These are phyloP conservation scores for Rutstroemia sp. DNA, from an alignment of 2,329 filamentous ascomycete genomes.

Conservation along the genomic window DNA sequence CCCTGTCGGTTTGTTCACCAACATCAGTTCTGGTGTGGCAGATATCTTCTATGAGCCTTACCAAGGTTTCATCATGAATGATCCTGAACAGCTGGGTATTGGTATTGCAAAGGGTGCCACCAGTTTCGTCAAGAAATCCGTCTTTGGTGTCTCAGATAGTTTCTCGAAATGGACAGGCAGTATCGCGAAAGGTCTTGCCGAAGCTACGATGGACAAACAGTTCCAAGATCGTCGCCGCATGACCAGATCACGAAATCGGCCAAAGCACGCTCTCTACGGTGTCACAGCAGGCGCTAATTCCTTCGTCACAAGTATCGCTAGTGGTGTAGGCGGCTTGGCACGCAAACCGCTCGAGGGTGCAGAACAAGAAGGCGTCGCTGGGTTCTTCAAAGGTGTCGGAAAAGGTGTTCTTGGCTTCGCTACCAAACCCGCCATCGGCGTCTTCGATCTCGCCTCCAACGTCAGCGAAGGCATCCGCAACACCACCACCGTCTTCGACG, in stretches of 20 bases:
- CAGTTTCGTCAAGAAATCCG: conserved; percentile 96
- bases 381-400: conserved; percentile 96
- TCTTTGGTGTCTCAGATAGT: conserved; percentile 94
- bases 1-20: conserved; percentile 96
- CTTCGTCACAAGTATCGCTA: conserved; percentile 85
- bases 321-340: conserved; percentile 86
- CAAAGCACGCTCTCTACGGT: conserved; percentile 94
- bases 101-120: conserved; percentile 95
- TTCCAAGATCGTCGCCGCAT: conserved; percentile 96
- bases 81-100: conserved; percentile 90
- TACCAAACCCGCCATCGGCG: conserved; percentile 93
- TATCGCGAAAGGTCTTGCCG: conserved; percentile 91
- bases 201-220: conserved; percentile 94
- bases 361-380: conserved; percentile 86
- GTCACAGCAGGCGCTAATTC: conserved; percentile 94
- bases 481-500: conserved; percentile 96
- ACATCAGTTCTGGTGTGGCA: conserved; percentile 90
- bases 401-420: conserved; percentile 92
- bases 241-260: conserved; percentile 83
- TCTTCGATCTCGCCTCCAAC: conserved; percentile 94
- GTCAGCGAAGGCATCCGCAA: conserved; percentile 97
- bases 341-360: conserved; percentile 92
- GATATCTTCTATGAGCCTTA: conserved; percentile 99
- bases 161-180: conserved; percentile 97
- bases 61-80: conserved; percentile 83